Conservation (phyloP, 75 land plant species). For the Picea sitchensis region DNA sequence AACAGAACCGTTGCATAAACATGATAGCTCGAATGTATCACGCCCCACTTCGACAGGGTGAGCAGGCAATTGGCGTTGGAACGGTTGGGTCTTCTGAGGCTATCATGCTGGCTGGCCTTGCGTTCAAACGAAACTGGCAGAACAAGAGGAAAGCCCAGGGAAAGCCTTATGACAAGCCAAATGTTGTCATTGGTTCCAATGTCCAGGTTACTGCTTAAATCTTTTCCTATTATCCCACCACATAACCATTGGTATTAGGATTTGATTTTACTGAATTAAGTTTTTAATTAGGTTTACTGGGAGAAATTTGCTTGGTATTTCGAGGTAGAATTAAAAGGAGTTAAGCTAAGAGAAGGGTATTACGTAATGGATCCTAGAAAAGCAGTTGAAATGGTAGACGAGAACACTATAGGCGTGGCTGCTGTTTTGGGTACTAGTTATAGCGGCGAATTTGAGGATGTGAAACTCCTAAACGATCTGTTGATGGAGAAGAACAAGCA, state of each 20-base stretch:
- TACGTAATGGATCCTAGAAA: constrained; percentile 44
- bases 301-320: constrained; percentile 42
- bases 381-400: constrained; percentile 45
- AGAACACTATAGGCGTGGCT: constrained; percentile 41
- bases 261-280: too few species aligned
- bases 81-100: constrained; percentile 68
- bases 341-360: constrained; percentile 32
- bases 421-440: constrained; percentile 47
- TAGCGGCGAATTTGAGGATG: constrained; percentile 52
- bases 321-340: constrained; percentile 43
- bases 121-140: constrained; percentile 68
- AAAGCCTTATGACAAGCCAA: constrained; percentile 58
- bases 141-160: constrained; percentile 51
- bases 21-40: too few species aligned
- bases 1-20: too few species aligned
- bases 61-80: constrained; percentile 17
- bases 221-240: too few species aligned
- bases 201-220: constrained; percentile 33
- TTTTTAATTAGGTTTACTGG: constrained; percentile 16
- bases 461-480: constrained; percentile 22
- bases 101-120: constrained; percentile 63
- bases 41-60: too few species aligned
- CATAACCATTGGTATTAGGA: too few species aligned
- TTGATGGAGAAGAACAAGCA: too few species aligned
- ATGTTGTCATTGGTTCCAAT: constrained; percentile 60